Percentiles rank a stretch among this genome's conserved stretches.
Evolutionary conservation across 352 stramenopile genomes (phyloP).

Genomic region (Peronospora tabacina): DNA sequence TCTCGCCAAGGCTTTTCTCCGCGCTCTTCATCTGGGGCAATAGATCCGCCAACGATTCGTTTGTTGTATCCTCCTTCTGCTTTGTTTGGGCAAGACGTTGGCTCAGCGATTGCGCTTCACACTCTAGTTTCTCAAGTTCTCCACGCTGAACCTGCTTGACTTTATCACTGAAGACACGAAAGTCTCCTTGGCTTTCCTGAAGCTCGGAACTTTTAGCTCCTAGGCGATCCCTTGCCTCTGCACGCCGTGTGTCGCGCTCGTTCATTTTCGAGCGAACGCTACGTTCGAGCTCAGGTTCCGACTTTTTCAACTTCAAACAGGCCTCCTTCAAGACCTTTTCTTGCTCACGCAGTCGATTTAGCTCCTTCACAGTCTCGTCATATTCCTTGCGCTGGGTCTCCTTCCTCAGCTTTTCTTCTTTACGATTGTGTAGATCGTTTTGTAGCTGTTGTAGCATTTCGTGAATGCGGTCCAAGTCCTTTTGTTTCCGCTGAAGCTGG

Average conservation of each 20-base stretch:
- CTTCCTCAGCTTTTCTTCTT: slow-evolving; percentile 45
- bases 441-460: slow-evolving; percentile 49
- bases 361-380: slow-evolving; percentile 42
- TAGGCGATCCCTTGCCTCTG: slow-evolving; percentile 23
- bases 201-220: slow-evolving; percentile 31
- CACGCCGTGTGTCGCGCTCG: slow-evolving; percentile 34
- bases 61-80: slow-evolving; percentile 32
- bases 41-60: slow-evolving; percentile 38
- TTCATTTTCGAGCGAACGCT: slow-evolving; percentile 37
- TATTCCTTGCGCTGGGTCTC: slow-evolving; percentile 50
- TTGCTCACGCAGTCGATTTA: slow-evolving; percentile 42
- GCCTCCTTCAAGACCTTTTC: slow-evolving; percentile 54
- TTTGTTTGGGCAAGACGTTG: slow-evolving; percentile 39
- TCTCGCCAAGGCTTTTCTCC: slow-evolving; percentile 33
- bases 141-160: slow-evolving; percentile 33
- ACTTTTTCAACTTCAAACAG: slow-evolving; percentile 28
- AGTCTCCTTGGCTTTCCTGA: slow-evolving; percentile 36
- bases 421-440: slow-evolving; percentile 52
- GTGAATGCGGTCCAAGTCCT: slow-evolving; percentile 37
- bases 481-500: slow-evolving; percentile 50
- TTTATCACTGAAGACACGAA: slow-evolving; percentile 38
- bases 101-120: slow-evolving; percentile 34
- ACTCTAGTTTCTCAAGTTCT: slow-evolving; percentile 34
- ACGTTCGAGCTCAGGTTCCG: slow-evolving; percentile 36
- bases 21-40: slow-evolving; percentile 39